Evolutionary conservation across 1,284 basidiomycete genomes (phyloP).

Genomic region (Ustilago trichophora): DNA sequence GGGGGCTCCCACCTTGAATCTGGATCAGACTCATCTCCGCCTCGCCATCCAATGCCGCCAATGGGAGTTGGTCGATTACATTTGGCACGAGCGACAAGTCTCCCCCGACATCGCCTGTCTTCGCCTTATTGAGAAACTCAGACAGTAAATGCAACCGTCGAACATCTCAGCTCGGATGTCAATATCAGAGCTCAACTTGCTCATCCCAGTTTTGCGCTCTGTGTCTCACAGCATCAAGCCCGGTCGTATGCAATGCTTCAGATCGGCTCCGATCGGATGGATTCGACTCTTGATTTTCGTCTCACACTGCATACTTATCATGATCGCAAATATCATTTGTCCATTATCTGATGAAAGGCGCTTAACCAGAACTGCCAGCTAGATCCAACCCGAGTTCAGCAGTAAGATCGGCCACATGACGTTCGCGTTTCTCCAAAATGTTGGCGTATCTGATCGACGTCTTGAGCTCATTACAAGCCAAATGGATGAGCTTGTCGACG

Average conservation of each 20-base stretch:
- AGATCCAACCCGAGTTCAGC: conserved; percentile 22
- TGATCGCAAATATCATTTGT: too few relatives aligned
- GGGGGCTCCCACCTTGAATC: conserved; percentile 1
- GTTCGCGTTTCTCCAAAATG: conserved; percentile 74
- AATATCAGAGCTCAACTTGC: too few relatives aligned
- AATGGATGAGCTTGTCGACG: conserved; percentile 79
- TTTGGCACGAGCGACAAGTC: conserved; percentile 30
- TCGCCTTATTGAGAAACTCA: conserved; percentile 24
- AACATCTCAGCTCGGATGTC: too few relatives aligned
- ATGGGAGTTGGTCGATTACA: conserved; percentile 36
- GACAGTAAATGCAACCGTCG: too few relatives aligned
- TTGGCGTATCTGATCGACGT: conserved; percentile 75
- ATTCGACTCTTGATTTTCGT: too few relatives aligned
- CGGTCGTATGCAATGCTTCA: too few relatives aligned
- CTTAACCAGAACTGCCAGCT: too few relatives aligned
- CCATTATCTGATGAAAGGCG: too few relatives aligned
- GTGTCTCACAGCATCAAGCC: too few relatives aligned
- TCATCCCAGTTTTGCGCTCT: too few relatives aligned
- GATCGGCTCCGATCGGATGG: too few relatives aligned
- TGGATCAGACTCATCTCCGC: conserved; percentile 13
- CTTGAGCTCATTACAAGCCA: conserved; percentile 73
- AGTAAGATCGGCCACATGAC: conserved; percentile 67
- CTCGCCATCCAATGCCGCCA: conserved; percentile 21
- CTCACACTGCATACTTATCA: too few relatives aligned
- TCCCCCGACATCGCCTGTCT: conserved; percentile 36